phyloP scores from a whole-genome alignment of 2,329 filamentous ascomycete species.

The Amauroascus niger region DNA sequence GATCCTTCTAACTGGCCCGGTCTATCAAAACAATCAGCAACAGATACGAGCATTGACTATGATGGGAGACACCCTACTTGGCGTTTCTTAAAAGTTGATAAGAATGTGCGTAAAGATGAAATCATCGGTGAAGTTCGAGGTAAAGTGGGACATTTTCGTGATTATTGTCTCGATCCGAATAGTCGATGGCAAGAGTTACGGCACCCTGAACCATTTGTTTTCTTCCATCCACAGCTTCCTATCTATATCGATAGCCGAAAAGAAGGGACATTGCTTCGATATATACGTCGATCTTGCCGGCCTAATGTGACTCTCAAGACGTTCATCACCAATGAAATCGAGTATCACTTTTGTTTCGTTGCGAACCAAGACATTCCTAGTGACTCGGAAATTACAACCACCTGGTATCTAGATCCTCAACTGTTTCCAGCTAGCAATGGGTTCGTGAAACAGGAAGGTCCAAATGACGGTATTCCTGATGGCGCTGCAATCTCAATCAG shows the following conservation, averaged over 20 bases:
- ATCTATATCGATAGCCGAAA: slow-evolving; percentile 86
- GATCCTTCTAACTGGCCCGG: slow-evolving; percentile 46
- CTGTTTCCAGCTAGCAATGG: slow-evolving; percentile 32
- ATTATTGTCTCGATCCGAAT: slow-evolving; percentile 57
- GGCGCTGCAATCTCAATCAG: slow-evolving; percentile 38
- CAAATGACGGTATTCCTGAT: slow-evolving; percentile 33
- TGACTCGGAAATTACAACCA: slow-evolving; percentile 41
- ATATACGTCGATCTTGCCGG: slow-evolving; percentile 82
- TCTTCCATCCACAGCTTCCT: slow-evolving; percentile 79
- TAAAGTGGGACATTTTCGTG: slow-evolving; percentile 61
- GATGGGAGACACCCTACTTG: slow-evolving; percentile 56
- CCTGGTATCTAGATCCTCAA: slow-evolving; percentile 40
- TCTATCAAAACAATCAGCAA: slow-evolving; percentile 45
- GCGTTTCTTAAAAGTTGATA: slow-evolving; percentile 49
- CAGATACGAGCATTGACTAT: slow-evolving; percentile 40
- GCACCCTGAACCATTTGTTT: slow-evolving; percentile 59
- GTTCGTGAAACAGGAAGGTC: slow-evolving; percentile 33
- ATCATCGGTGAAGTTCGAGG: slow-evolving; percentile 68
- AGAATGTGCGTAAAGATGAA: slow-evolving; percentile 42
- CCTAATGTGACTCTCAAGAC: slow-evolving; percentile 86
- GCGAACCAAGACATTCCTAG: slow-evolving; percentile 65
- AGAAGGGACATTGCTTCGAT: slow-evolving; percentile 77
- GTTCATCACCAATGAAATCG: slow-evolving; percentile 63
- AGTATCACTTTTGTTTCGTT: slow-evolving; percentile 89
- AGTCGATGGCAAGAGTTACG: slow-evolving; percentile 59